Conservation (phyloP, 352 stramenopile genomes). For the Globisporangium middletonii region DNA sequence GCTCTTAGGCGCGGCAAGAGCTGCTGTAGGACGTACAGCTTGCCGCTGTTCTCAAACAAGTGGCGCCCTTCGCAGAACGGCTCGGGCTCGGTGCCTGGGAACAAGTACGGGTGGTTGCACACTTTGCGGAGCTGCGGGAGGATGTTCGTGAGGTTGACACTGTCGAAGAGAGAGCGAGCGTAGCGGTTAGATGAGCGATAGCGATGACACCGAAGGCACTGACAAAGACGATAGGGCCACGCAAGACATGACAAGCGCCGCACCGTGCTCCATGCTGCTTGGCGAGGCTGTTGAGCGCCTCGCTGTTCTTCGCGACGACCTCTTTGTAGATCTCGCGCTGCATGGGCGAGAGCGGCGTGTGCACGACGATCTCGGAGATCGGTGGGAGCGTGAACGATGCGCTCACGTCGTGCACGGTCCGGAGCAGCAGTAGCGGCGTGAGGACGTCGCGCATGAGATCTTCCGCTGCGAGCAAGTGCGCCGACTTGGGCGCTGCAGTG, state of each 20-base stretch:
- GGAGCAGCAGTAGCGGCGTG: conserved; percentile 51
- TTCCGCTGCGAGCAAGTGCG: conserved; percentile 24
- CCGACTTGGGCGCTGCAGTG: conserved; percentile 15
- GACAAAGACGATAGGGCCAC: not conserved
- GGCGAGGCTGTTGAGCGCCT: conserved; percentile 40
- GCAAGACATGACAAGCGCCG: not conserved
- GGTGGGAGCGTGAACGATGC: conserved; percentile 60
- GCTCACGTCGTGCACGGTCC: conserved; percentile 66
- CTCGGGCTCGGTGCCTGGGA: conserved; percentile 73
- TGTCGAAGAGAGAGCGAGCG: conserved; percentile 4
- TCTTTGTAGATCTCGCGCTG: conserved; percentile 80
- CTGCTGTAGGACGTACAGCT: conserved; percentile 83
- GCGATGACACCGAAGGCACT: not conserved
- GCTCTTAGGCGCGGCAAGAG: conserved; percentile 70
- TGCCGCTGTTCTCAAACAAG: conserved; percentile 72
- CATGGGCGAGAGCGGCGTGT: conserved; percentile 72
- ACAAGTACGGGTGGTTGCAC: conserved; percentile 91
- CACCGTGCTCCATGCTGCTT: conserved; percentile 16
- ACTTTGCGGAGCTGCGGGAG: conserved; percentile 90
- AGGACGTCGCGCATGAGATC: conserved; percentile 54
- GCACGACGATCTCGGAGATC: conserved; percentile 71
- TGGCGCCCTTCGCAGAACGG: conserved; percentile 69
- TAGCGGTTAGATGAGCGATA: not conserved
- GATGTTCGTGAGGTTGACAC: conserved; percentile 94
- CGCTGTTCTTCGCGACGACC: conserved; percentile 59